Evolutionary conservation across 768 basidiomycete species (phyloP).

Genomic region (Tricholoma flavovirens): DNA sequence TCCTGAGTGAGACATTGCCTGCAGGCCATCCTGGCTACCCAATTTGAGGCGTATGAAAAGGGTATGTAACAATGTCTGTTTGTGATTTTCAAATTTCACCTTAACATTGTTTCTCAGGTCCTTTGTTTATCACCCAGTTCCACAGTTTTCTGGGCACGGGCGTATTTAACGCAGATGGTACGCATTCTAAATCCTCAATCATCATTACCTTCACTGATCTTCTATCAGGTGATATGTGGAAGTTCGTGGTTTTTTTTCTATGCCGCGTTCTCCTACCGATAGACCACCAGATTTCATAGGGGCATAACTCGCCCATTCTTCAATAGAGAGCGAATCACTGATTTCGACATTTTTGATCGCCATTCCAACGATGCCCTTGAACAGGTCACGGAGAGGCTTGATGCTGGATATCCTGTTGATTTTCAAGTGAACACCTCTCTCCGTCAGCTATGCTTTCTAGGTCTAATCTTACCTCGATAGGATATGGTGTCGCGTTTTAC

Average conservation of each 20-base stretch:
- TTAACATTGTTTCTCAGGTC: neutral
- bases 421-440: conserved; percentile 40
- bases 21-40: neutral
- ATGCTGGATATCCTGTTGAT: conserved; percentile 47
- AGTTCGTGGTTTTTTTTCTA: conserved; percentile 30
- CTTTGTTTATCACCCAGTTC: neutral
- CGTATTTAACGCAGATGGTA: neutral
- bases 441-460: neutral
- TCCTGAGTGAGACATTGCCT: neutral
- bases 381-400: conserved; percentile 37
- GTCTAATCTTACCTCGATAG: conserved; percentile 13
- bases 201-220: neutral
- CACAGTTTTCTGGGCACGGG: neutral
- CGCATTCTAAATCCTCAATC: neutral
- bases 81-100: neutral
- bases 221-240: conserved; percentile 48
- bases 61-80: neutral
- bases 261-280: neutral
- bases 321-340: conserved; percentile 50
- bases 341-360: conserved; percentile 58
- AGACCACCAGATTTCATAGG: conserved; percentile 51
- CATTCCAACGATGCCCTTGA: conserved; percentile 45
- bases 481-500: conserved; percentile 48
- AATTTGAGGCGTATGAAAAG: neutral
- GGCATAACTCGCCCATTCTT: conserved; percentile 70